Conservation (phyloP, 257 asterid species). For the Solanum ossicruentum region DNA sequence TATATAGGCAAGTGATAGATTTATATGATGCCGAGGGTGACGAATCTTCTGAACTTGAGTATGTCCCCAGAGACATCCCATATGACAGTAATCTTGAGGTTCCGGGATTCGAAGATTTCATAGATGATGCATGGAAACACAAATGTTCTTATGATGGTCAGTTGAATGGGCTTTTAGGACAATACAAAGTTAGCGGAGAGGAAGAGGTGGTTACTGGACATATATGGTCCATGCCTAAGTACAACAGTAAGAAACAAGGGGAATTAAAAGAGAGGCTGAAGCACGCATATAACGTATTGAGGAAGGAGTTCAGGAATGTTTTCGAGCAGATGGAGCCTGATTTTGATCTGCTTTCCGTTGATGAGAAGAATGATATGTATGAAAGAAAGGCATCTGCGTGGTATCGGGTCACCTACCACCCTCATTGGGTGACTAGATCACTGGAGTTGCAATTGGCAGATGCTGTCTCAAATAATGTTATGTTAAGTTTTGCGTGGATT, state of each 20-base stretch:
- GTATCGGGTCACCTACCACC: slow-evolving; percentile 80
- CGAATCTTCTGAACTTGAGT: slow-evolving; percentile 8
- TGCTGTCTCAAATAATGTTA: slow-evolving; percentile 28
- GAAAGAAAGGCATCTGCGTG: slow-evolving; percentile 95
- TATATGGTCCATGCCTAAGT: slow-evolving; percentile 89
- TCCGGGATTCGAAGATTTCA: slow-evolving; percentile 33
- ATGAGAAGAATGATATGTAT: slow-evolving; percentile 43
- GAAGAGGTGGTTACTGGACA: slow-evolving; percentile 89
- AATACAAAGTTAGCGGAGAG: slow-evolving; percentile 63
- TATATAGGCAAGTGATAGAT: slow-evolving; percentile 57
- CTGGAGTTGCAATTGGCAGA: slow-evolving; percentile 28
- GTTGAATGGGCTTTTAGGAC: slow-evolving; percentile 66
- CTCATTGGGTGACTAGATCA: slow-evolving; percentile 44
- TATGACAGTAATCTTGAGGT: slow-evolving; percentile 63
- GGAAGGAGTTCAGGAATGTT: slow-evolving; percentile 68
- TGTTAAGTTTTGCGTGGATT: slow-evolving; percentile 94
- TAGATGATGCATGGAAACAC: slow-evolving; percentile 56
- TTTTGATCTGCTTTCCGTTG: slow-evolving; percentile 40
- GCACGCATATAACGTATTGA: slow-evolving; percentile 53
- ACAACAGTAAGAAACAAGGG: slow-evolving; percentile 53
- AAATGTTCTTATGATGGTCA: slow-evolving; percentile 77
- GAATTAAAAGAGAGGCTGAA: slow-evolving; percentile 87
- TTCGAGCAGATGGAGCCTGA: slow-evolving; percentile 49
- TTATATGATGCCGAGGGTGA: slow-evolving; percentile 29
- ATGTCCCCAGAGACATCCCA: slow-evolving; percentile 11